Base-by-base conservation (phyloP, 2,329 filamentous ascomycete species). In the Ophiostoma pallidulum region DNA sequence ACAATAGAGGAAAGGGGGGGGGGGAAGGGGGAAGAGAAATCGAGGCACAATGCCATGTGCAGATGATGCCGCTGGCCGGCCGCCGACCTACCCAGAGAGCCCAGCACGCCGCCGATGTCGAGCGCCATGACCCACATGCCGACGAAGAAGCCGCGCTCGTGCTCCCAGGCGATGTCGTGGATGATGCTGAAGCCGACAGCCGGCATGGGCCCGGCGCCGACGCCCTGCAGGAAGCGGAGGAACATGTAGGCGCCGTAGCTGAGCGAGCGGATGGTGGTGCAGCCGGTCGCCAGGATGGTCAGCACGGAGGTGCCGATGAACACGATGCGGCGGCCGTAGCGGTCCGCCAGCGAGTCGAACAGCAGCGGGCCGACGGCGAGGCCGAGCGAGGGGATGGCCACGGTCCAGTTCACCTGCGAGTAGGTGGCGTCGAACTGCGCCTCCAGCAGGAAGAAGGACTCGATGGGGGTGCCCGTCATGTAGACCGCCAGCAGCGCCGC, bases 111-210 rank as follows among this genome's bases (percentile, higher is more conserved):
- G 3, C 74, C 75, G 3, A 69, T 60, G 51, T 77, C 72, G 38
- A 75, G 65, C 16, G 74, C 71, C 35, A 78, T 60, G 2, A 75
- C 73, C 74, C 75, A 78, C 10, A 78, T 54, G 0, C 75, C 75
- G 26, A 77, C 63, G 54, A 75, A 74, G 47, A 71, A 66, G 1
- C 75, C 75, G 12, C 73, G 64, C 56, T 77, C 68, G 53, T 76
- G 69, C 53, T 77, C 73, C 54, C 73, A 78, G 56, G 75, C 78
- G n/a, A 77, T 54, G 59, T 76, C 73, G 50, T 70, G 71, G 48
- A 76, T 65, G 50, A 76, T 66, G 22, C 73, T 72, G 57, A 78
- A 64, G 0, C 75, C 75, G 35, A 40, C 9, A 78, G 72, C 2
- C 70, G 77, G 3, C 72, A 66, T 1, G 69, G 75, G 74, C 31